Percentiles rank a stretch among this genome's conserved stretches.
Evolutionary conservation across 164 flowering plant species (phyloP).

Genomic region (Echeveria elegans): DNA sequence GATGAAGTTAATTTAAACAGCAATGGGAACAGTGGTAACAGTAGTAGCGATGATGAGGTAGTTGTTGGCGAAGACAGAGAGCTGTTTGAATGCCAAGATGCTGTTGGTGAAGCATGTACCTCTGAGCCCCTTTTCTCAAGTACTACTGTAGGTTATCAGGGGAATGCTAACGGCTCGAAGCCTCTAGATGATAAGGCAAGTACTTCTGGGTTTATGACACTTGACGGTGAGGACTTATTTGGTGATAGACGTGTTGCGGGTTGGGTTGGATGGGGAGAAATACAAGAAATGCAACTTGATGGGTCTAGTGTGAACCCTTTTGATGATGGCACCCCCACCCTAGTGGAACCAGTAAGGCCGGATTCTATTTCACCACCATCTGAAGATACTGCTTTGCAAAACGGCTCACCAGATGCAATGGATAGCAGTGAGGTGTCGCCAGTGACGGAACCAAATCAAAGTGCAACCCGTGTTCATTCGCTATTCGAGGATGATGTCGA

Average conservation of each 20-base stretch:
- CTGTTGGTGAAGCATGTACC: conserved; percentile 28
- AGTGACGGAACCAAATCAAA: conserved; percentile 21
- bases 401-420: conserved; percentile 32
- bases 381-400: conserved; percentile 30
- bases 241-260: conserved; percentile 59
- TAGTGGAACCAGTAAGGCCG: conserved; percentile 15
- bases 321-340: conserved; percentile 24
- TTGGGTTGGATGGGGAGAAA: conserved; percentile 74
- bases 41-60: conserved; percentile 85
- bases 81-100: conserved; percentile 31
- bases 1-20: conserved; percentile 62
- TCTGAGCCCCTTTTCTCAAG: conserved; percentile 22
- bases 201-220: conserved; percentile 30
- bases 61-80: conserved; percentile 87
- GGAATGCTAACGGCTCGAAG: conserved; percentile 20
- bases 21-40: conserved; percentile 42
- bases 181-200: conserved; percentile 18
- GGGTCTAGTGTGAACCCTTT: conserved; percentile 58
- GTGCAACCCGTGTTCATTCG: conserved; percentile 33
- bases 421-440: conserved; percentile 23
- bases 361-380: conserved; percentile 19
- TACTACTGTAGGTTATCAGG: conserved; percentile 17
- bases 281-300: conserved; percentile 44
- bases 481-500: conserved; percentile 86
- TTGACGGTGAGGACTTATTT: conserved; percentile 36